These are phyloP conservation scores for Leucogyrophana mollusca DNA, from an alignment of 768 basidiomycete species.

Conservation along the genomic window DNA sequence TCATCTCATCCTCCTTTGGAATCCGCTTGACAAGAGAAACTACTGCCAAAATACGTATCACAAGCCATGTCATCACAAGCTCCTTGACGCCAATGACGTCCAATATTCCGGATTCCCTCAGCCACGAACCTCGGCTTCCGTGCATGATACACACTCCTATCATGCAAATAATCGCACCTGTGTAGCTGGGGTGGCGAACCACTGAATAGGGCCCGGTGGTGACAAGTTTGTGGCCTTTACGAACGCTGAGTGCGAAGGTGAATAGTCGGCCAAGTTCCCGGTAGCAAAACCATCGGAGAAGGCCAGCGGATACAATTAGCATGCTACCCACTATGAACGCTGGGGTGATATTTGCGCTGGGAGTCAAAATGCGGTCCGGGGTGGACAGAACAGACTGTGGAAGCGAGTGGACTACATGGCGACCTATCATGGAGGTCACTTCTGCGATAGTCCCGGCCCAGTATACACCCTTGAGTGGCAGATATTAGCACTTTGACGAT, in stretches of 20 bases:
- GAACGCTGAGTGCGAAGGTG: constrained; percentile 27
- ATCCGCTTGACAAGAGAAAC: not conserved
- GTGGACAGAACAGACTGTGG: not conserved
- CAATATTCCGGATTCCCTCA: constrained; percentile 11
- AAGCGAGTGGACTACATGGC: not conserved
- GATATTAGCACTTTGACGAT: too few species aligned
- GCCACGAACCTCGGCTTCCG: constrained; percentile 10
- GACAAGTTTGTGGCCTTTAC: constrained; percentile 22
- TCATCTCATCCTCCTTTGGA: constrained; percentile 5
- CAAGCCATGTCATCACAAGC: too few species aligned
- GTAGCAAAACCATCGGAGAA: constrained; percentile 25
- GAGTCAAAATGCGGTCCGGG: not conserved
- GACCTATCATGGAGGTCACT: not conserved
- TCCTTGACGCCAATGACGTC: constrained; percentile 26
- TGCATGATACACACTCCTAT: constrained; percentile 5
- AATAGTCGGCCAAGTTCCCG: constrained; percentile 23
- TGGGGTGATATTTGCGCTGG: constrained; percentile 7
- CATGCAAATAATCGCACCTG: constrained; percentile 11
- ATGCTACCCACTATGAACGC: constrained; percentile 15
- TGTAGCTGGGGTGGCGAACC: constrained; percentile 31
- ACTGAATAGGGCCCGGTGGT: constrained; percentile 26
- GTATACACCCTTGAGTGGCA: constrained; percentile 6
- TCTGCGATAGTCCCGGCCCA: constrained; percentile 2
- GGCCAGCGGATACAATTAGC: constrained; percentile 15
- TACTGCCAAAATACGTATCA: not conserved